A percentile compares a stretch with the other conserved stretches of the same genome.
Evolutionary conservation across 2,329 filamentous ascomycete genomes (phyloP).

Genomic region (Calonectria pauciramosa): DNA sequence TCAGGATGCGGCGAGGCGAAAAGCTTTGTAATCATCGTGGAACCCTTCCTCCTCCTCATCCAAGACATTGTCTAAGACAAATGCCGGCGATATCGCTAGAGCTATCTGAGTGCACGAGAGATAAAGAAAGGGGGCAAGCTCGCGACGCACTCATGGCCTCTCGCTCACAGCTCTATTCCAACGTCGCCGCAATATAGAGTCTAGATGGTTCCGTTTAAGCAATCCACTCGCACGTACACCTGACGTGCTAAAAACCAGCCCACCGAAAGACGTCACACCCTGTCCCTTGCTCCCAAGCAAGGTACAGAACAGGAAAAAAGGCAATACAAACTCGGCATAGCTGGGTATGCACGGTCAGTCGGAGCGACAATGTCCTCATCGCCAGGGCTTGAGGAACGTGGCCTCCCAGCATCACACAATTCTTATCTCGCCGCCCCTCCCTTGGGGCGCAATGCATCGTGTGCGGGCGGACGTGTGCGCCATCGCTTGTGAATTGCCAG

Average conservation of each 20-base stretch:
- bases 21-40: not conserved
- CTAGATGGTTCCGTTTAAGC: not conserved
- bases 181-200: slow-evolving; percentile 11
- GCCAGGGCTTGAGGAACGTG: slow-evolving; percentile 2
- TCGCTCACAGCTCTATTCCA: slow-evolving; percentile 8
- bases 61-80: slow-evolving; percentile 8
- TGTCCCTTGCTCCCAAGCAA: not conserved
- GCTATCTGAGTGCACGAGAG: not conserved
- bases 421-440: not conserved
- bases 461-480: not conserved
- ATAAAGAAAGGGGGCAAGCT: not conserved
- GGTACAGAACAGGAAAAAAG: slow-evolving; percentile 2
- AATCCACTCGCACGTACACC: not conserved
- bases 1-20: not conserved
- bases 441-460: not conserved
- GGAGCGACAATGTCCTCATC: slow-evolving; percentile 20
- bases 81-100: not conserved
- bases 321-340: slow-evolving; percentile 1
- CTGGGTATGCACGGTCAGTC: not conserved
- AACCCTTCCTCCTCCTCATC: not conserved
- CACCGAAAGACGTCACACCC: slow-evolving; percentile 24
- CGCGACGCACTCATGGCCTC: not conserved
- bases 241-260: slow-evolving; percentile 16
- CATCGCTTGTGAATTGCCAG: slow-evolving; percentile 20
- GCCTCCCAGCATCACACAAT: slow-evolving; percentile 5